A percentile compares a stretch with the other conserved stretches of the same genome.
Conservation (phyloP, 805 yeast genomes). For the Monosporozyma yasuniensis region DNA sequence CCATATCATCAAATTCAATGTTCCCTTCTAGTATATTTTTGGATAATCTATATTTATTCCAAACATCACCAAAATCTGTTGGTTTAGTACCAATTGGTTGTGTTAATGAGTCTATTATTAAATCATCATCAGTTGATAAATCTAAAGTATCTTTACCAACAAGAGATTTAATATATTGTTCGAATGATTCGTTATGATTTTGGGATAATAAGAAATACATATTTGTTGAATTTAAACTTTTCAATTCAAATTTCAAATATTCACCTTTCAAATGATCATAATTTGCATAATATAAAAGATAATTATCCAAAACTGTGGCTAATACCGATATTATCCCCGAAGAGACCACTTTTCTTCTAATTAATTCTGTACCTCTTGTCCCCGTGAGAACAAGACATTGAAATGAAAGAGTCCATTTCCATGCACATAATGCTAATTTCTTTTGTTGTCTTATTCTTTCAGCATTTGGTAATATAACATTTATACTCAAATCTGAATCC, state of each 20-base stretch:
- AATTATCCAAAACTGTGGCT: slow-evolving; percentile 88
- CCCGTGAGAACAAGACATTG: slow-evolving; percentile 89
- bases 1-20: slow-evolving; percentile 1
- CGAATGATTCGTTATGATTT: slow-evolving; percentile 14
- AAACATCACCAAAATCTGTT: slow-evolving; percentile 20
- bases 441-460: slow-evolving; percentile 29
- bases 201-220: slow-evolving; percentile 13
- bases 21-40: neutral
- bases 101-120: slow-evolving; percentile 1
- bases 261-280: slow-evolving; percentile 24
- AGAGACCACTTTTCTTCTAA: slow-evolving; percentile 76
- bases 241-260: slow-evolving; percentile 14
- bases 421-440: slow-evolving; percentile 53
- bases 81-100: slow-evolving; percentile 12
- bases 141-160: slow-evolving; percentile 14
- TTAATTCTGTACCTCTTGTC: slow-evolving; percentile 82
- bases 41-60: slow-evolving; percentile 10
- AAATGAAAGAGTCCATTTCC: slow-evolving; percentile 95
- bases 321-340: slow-evolving; percentile 88
- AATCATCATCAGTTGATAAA: slow-evolving; percentile 9
- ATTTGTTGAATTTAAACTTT: slow-evolving; percentile 11
- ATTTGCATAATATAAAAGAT: slow-evolving; percentile 37
- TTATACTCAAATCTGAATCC: slow-evolving; percentile 11
- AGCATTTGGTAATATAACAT: slow-evolving; percentile 10
- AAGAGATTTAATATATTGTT: slow-evolving; percentile 10